A percentile compares a stretch with the other conserved stretches of the same genome.
Conservation (phyloP, 2,329 filamentous ascomycete genomes). For the Cordyceps javanica region DNA sequence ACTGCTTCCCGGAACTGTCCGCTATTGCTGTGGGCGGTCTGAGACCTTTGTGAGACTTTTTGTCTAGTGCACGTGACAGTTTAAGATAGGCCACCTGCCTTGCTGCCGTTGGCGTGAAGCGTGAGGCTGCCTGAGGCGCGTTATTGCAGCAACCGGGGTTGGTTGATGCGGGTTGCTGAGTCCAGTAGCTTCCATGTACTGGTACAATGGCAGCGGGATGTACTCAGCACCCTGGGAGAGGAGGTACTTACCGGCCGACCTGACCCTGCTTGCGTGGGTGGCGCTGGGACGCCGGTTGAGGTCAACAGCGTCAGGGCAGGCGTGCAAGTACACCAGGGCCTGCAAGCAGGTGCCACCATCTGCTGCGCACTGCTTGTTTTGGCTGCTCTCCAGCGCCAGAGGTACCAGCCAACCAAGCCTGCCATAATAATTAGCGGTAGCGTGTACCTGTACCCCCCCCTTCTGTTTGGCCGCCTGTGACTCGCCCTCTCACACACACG, state of each 20-base stretch:
- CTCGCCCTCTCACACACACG: neutral
- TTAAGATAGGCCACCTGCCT: neutral
- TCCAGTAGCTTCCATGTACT: neutral
- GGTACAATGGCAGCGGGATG: neutral
- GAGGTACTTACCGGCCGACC: too few relatives aligned
- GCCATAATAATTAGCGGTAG: too few relatives aligned
- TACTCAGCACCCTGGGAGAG: neutral
- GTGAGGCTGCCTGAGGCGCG: neutral
- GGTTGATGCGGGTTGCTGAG: too few relatives aligned
- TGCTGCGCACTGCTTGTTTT: neutral
- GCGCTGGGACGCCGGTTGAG: neutral
- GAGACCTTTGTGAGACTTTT: conserved; percentile 1
- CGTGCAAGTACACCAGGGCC: neutral
- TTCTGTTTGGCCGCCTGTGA: conserved; percentile 1
- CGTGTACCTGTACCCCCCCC: neutral
- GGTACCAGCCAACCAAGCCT: too few relatives aligned
- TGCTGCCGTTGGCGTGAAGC: too few relatives aligned
- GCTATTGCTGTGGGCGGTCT: neutral
- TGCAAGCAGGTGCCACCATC: neutral
- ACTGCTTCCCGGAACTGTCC: too few relatives aligned
- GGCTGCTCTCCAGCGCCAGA: neutral
- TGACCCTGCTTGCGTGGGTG: neutral
- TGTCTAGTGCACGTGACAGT: neutral
- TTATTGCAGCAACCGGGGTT: too few relatives aligned
- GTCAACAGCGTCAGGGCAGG: neutral